Evolutionary conservation across 257 asterid genomes (phyloP).

Genomic region (Nicotiana noctiflora): DNA sequence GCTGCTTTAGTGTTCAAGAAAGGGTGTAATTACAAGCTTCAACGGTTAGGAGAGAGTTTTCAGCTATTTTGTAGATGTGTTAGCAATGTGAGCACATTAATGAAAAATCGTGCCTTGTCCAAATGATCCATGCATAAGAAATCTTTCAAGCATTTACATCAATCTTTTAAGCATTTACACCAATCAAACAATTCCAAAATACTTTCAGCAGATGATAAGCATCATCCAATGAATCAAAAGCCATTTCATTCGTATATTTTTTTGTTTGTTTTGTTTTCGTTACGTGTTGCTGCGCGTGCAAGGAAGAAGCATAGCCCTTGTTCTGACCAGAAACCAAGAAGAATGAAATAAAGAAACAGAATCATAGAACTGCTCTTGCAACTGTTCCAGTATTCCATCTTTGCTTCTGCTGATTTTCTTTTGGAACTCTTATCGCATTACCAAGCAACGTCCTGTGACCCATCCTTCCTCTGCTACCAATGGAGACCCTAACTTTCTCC

Average conservation of each 20-base stretch:
- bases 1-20: no score
- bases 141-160: not conserved
- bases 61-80: not conserved
- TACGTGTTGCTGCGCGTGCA: not conserved
- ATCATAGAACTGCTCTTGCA: slow-evolving; percentile 46
- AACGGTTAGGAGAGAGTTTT: not conserved
- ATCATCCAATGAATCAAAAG: not conserved
- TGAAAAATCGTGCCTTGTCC: not conserved
- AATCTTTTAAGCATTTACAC: not conserved
- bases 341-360: not conserved
- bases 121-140: not conserved
- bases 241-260: not conserved
- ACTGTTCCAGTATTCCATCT: slow-evolving; percentile 79
- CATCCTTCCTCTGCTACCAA: slow-evolving; percentile 67
- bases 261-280: not conserved
- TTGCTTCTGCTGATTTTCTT: slow-evolving; percentile 51
- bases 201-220: not conserved
- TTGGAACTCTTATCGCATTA: slow-evolving; percentile 55
- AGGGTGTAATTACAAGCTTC: no score
- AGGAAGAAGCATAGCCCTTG: not conserved
- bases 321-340: not conserved
- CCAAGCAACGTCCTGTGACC: slow-evolving; percentile 58
- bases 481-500: slow-evolving; percentile 84
- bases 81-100: not conserved
- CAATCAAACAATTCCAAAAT: not conserved